Base-by-base conservation (phyloP, 163 green algal species). In the Scenedesmus sp. region DNA sequence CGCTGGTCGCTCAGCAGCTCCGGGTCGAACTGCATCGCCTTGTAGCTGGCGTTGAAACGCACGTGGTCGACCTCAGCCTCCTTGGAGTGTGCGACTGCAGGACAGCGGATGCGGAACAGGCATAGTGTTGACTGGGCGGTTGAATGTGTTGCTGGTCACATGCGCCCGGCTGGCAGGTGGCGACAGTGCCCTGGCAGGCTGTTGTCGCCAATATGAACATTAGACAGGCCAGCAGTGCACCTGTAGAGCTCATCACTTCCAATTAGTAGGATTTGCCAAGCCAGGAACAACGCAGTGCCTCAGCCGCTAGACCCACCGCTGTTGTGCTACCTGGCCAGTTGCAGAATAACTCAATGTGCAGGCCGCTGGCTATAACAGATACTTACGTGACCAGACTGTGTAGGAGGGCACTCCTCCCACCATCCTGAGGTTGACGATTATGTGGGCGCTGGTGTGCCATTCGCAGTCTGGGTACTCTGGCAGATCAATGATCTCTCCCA, bases 11-110 rank as follows among this genome's bases (percentile, higher is more conserved):
- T 76, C 46, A 90, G 72, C 46, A 90, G 72, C 72, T 90, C 85
- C n/a, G 85, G 85, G 85, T 90, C 85, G 85, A 90, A 90, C 85
- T 84, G 65, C 85, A 90, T 90, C 2, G 85, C 85, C 85, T 90
- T 90, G 85, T 90, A 90, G 85, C 65, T 84, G 44, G 85, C 85
- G 51, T 83, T 83, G 72, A 90, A 90, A 20, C 85, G 85, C 78
- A 90, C 72, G 76, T 90, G 85, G 85, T 90, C 85, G 15, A 90
- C 85, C 72, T 90, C 85, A 24, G 33, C 53, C 85, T 90, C 85
- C 85, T 90, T 90, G 70, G 43, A 33, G 51, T 90, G 65, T 40
- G 65, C 65, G 65, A 76, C 65, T 76, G 65, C 65, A 76, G 65
- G 30, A n/a, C 56, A n/a, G 22, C 65, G 20, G 65, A 0, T 30